A percentile compares a stretch with the other conserved stretches of the same genome.
Evolutionary conservation across 495 filamentous ascomycete genomes (phyloP).

Genomic region (Penicillium odoratum): DNA sequence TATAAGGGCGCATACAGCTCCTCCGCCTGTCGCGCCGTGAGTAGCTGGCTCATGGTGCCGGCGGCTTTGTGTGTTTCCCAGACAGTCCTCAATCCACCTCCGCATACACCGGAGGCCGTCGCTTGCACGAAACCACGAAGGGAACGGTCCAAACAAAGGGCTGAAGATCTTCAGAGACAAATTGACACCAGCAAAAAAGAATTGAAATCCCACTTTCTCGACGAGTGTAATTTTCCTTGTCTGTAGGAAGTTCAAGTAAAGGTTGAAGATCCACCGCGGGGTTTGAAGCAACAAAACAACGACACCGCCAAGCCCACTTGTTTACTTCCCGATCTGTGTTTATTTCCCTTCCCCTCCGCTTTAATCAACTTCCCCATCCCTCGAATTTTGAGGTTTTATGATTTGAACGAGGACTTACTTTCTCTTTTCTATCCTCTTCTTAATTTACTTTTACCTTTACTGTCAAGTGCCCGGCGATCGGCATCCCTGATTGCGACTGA

Average conservation of each 20-base stretch:
- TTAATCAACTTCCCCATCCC: slow-evolving; percentile 1
- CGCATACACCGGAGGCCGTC: slow-evolving; percentile 24
- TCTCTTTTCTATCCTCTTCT: neutral
- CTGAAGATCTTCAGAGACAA: neutral
- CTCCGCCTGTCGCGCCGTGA: slow-evolving; percentile 80
- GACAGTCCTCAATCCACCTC: slow-evolving; percentile 20
- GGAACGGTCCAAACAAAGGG: slow-evolving; percentile 1
- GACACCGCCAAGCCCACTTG: slow-evolving; percentile 32
- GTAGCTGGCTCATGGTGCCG: slow-evolving; percentile 67
- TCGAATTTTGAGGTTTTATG: neutral
- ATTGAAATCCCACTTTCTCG: neutral
- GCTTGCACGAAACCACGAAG: slow-evolving; percentile 2
- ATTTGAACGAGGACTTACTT: neutral
- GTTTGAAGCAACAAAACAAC: slow-evolving; percentile 31
- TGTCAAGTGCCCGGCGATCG: slow-evolving; percentile 1
- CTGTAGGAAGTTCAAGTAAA: slow-evolving; percentile 5
- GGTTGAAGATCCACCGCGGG: slow-evolving; percentile 27
- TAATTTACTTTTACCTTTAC: neutral
- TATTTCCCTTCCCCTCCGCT: slow-evolving; percentile 18
- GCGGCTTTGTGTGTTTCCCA: slow-evolving; percentile 25
- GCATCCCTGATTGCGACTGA: slow-evolving; percentile 15
- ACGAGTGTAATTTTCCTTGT: neutral
- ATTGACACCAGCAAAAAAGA: slow-evolving; percentile 2
- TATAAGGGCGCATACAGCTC: slow-evolving; percentile 67
- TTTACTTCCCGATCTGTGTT: slow-evolving; percentile 35